A percentile compares a stretch with the other conserved stretches of the same genome.
Conservation (phyloP, 1,284 basidiomycete species). For the Fistulina hepatica region DNA sequence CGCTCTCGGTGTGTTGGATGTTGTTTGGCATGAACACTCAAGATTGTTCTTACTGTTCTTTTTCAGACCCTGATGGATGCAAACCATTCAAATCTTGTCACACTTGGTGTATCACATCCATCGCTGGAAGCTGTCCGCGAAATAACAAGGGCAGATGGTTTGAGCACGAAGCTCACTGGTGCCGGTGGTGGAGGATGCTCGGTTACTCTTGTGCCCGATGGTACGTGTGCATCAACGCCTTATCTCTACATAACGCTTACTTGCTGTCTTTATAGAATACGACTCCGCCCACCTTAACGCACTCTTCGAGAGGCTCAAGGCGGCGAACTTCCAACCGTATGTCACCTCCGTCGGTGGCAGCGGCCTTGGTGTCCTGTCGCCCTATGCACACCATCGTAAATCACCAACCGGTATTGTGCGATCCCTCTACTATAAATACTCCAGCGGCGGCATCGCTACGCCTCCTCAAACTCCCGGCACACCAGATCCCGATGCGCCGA, state of each 20-base stretch:
- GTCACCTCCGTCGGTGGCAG: conserved; percentile 88
- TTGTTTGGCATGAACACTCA: conserved; percentile 10
- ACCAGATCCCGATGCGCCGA: conserved; percentile 14
- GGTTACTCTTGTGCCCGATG: conserved; percentile 89
- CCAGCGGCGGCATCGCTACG: conserved; percentile 32
- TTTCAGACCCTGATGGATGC: conserved; percentile 67
- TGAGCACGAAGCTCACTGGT: conserved; percentile 96
- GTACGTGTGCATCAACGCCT: too few species aligned
- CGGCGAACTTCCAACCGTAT: conserved; percentile 75
- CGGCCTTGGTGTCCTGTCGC: conserved; percentile 78
- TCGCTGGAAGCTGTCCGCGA: conserved; percentile 75
- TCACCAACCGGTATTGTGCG: too few species aligned
- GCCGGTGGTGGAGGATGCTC: conserved; percentile 99
- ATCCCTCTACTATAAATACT: conserved; percentile 18
- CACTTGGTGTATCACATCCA: conserved; percentile 91
- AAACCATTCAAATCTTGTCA: conserved; percentile 81
- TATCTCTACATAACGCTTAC: conserved; percentile 10
- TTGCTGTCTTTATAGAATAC: conserved; percentile 40
- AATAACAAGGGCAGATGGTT: conserved; percentile 58
- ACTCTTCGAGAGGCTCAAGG: conserved; percentile 49
- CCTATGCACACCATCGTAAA: conserved; percentile 37
- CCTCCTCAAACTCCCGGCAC: conserved; percentile 38
- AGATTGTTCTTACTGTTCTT: conserved; percentile 8
- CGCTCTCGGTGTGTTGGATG: conserved; percentile 44
- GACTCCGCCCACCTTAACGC: conserved; percentile 42